These are phyloP conservation scores for Cladochytrium replicatum DNA, from an alignment of 192 early-diverging fungal genomes.

Conservation along the genomic window DNA sequence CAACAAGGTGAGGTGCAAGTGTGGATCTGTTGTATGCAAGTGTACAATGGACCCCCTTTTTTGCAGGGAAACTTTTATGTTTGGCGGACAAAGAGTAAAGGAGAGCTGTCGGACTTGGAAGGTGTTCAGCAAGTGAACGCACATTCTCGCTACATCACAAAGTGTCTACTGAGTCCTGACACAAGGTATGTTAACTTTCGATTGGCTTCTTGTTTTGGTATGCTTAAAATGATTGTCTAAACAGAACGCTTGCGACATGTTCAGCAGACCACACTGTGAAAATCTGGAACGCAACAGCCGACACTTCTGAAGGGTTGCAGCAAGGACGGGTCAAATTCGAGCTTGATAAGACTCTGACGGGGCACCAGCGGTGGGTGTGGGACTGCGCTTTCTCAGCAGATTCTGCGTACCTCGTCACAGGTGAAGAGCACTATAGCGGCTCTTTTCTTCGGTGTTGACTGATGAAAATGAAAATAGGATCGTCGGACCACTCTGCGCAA, in stretches of 20 bases:
- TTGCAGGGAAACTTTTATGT: slow-evolving; percentile 59
- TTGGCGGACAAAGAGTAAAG: slow-evolving; percentile 37
- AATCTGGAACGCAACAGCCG: slow-evolving; percentile 53
- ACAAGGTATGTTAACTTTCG: slow-evolving; percentile 44
- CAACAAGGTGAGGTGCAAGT: slow-evolving; percentile 73
- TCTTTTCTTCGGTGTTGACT: no score
- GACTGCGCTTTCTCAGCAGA: slow-evolving; percentile 89
- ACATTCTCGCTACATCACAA: slow-evolving; percentile 74
- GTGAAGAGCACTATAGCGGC: slow-evolving; percentile 10
- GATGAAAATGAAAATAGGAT: no score
- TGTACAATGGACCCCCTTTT: no score
- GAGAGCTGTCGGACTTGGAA: slow-evolving; percentile 47
- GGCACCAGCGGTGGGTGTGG: slow-evolving; percentile 88
- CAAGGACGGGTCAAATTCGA: slow-evolving; percentile 49
- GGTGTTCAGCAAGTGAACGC: slow-evolving; percentile 61
- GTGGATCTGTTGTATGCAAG: no score
- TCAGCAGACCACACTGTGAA: slow-evolving; percentile 82
- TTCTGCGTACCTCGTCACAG: slow-evolving; percentile 82
- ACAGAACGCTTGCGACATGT: slow-evolving; percentile 66
- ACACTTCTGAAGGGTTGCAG: no score
- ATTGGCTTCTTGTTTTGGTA: neutral
- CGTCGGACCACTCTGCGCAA: slow-evolving; percentile 72
- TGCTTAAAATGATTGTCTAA: neutral
- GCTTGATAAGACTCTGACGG: slow-evolving; percentile 63
- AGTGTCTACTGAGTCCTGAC: slow-evolving; percentile 75